Evolutionary conservation across 306 rosid genomes (phyloP), one percentile per base, ranked within the genome.

Genomic region (Coriaria nepalensis): DNA sequence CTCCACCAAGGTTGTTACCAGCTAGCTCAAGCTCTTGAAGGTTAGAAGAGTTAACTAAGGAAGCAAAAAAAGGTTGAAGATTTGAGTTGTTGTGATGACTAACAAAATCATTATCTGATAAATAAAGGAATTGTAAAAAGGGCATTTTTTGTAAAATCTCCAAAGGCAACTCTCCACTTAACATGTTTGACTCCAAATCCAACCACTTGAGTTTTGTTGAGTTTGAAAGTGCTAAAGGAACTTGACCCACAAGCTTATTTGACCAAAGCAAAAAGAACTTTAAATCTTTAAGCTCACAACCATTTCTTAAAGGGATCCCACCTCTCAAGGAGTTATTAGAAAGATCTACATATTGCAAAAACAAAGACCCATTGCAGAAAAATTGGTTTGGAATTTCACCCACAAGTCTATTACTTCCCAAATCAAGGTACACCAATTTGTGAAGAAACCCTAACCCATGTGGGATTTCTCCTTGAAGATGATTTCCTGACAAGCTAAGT

Each of bases 11-110:
- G 13, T 57, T 52, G 40, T 84, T 90, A 56, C 90, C 97, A 6
- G 94, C 92, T 61, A 81, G 64, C 56, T 90, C 85, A 0, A 90
- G 97, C 68, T 74, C 95, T 71, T 75, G 76, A n/a, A 90, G 58
- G 66, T 63, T 40, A 34, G 82, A 74, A 33, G 72, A 76, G 53
- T 79, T 84, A 47, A 45, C 50, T 51, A 84, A 61, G 50, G 95
- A 81, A 69, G 78, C 42, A 55, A 84, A 73, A 66, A 90, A 79
- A 50, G 94, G 95, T 32, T 79, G 82, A 45, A 90, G 81, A 67
- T 84, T 84, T 63, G 84, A 77, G 74, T 88, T 88, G 37, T 71
- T 77, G 50, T 78, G 72, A 63, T 76, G 90, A 73, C 92, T 81
- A 36, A 72, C 72, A 69, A 84, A 81, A 35, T 45, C 55, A 66